These are phyloP conservation scores for Colletotrichum liaoningense DNA, from an alignment of 2,329 filamentous ascomycete species.

Conservation along the genomic window DNA sequence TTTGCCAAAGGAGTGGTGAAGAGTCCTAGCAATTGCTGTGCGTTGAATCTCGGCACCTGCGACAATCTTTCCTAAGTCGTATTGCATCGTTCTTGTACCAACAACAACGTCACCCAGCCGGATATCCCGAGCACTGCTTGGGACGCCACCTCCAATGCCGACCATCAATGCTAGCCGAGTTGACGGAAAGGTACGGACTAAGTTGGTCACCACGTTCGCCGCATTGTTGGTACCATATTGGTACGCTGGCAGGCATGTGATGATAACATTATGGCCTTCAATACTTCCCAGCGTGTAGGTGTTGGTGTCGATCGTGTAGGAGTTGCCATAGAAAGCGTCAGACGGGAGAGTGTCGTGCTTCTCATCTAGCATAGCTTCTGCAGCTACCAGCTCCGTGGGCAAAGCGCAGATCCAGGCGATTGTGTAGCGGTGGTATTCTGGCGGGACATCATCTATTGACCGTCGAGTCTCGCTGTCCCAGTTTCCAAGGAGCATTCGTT, in stretches of 20 bases:
- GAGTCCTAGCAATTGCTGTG: conserved; percentile 22
- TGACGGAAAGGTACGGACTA: conserved; percentile 31
- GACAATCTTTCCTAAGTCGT: conserved; percentile 37
- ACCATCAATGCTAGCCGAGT: conserved; percentile 38
- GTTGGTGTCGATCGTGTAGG: not conserved
- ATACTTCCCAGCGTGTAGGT: conserved; percentile 10
- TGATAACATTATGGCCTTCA: not conserved
- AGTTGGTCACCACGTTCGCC: conserved; percentile 20
- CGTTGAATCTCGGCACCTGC: conserved; percentile 15
- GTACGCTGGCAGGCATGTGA: not conserved
- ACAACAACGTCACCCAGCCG: conserved; percentile 39
- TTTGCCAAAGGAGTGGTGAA: not conserved
- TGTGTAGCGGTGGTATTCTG: conserved; percentile 23
- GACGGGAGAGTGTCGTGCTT: not conserved
- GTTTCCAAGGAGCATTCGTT: not conserved
- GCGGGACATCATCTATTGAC: rapidly evolving
- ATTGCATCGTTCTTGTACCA: conserved; percentile 36
- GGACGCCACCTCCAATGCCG: conserved; percentile 43
- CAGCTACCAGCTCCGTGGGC: conserved; percentile 32
- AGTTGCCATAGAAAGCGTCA: rapidly evolving
- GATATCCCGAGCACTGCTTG: conserved; percentile 25
- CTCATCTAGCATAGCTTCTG: conserved; percentile 38
- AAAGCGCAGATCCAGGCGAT: conserved; percentile 40
- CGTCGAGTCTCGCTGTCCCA: not conserved
- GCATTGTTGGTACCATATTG: conserved; percentile 19